phyloP scores from a whole-genome alignment of 163 green algal species.

The Chlamydomonas reinhardtii region DNA sequence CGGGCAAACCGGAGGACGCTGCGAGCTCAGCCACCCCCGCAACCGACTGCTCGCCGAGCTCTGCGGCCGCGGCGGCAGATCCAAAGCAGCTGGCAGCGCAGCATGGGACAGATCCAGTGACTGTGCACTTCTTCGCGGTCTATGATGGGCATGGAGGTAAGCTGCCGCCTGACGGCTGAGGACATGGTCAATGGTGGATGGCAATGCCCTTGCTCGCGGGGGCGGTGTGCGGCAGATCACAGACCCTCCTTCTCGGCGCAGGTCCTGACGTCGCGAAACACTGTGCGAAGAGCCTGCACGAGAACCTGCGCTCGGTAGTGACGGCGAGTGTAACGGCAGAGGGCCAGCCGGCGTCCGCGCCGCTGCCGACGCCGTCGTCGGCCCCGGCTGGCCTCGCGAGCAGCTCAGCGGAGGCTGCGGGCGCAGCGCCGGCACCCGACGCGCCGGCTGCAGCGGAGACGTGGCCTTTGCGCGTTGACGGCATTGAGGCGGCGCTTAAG shows the following conservation, averaged over 20 bases:
- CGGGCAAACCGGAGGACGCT: no score
- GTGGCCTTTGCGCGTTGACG: slow-evolving; percentile 20
- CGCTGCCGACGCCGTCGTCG: neutral
- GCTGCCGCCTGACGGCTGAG: neutral
- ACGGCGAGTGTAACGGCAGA: slow-evolving; percentile 1
- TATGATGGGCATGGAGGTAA: slow-evolving; percentile 89
- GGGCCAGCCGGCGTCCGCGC: neutral
- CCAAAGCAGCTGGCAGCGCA: neutral
- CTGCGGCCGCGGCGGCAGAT: neutral
- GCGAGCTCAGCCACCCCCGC: no score
- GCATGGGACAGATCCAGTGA: slow-evolving; percentile 20
- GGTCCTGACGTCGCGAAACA: slow-evolving; percentile 78
- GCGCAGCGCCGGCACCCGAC: neutral
- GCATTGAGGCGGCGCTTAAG: slow-evolving; percentile 46
- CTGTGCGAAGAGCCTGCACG: slow-evolving; percentile 80
- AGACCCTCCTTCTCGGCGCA: neutral
- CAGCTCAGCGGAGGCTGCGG: neutral
- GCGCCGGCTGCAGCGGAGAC: neutral
- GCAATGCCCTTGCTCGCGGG: neutral
- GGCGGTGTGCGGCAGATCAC: no score
- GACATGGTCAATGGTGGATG: neutral
- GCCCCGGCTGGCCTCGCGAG: neutral
- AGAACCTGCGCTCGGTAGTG: slow-evolving; percentile 71
- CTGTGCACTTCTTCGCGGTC: slow-evolving; percentile 89
- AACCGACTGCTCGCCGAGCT: no score